Conservation (phyloP, 441 rosid species). For the Pelargonium myrrhifolium region DNA sequence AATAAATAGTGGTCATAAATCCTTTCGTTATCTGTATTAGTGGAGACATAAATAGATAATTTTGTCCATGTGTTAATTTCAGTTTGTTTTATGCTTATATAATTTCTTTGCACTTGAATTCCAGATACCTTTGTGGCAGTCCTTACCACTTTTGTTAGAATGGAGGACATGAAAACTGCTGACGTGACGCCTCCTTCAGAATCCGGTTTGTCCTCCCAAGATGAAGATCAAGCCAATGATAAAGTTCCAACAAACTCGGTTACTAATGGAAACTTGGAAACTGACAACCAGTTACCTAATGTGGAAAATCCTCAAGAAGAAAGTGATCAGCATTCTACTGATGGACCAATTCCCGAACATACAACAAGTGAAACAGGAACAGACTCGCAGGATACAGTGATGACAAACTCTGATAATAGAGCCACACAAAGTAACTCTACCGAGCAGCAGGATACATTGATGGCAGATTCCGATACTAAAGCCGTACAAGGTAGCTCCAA, state of each 20-base stretch:
- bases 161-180: slow-evolving; percentile 49
- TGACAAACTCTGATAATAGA: neutral
- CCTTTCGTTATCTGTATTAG: neutral
- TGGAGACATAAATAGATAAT: neutral
- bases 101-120: slow-evolving; percentile 16
- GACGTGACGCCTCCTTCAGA: slow-evolving; percentile 33
- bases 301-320: slow-evolving; percentile 27
- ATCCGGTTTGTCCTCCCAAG: slow-evolving; percentile 13
- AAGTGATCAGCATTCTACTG: slow-evolving; percentile 17
- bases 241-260: slow-evolving; percentile 17
- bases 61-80: neutral
- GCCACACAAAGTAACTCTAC: neutral
- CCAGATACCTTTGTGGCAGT: slow-evolving; percentile 22
- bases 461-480: slow-evolving; percentile 27
- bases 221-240: slow-evolving; percentile 13
- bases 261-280: slow-evolving; percentile 29
- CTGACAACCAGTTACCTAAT: slow-evolving; percentile 18
- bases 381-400: slow-evolving; percentile 7
- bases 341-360: slow-evolving; percentile 17
- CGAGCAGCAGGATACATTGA: slow-evolving; percentile 23
- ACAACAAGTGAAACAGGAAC: slow-evolving; percentile 19
- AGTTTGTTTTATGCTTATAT: neutral
- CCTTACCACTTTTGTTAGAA: slow-evolving; percentile 21
- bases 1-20: neutral
- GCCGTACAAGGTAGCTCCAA: neutral